phyloP scores from a whole-genome alignment of 2,329 filamentous ascomycete species.

The Diaporthe sp. region DNA sequence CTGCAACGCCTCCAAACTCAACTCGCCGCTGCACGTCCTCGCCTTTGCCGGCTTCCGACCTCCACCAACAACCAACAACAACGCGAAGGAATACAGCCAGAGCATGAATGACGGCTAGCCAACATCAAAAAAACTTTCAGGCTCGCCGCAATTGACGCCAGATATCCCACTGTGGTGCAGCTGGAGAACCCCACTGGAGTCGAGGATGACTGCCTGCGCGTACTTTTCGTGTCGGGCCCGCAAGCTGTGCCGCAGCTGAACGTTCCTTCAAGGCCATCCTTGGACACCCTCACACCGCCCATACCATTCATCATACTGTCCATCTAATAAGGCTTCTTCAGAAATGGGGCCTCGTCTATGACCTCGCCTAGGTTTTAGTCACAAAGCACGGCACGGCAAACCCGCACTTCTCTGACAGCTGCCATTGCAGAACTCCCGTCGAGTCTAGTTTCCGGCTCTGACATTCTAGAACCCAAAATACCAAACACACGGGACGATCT shows the following conservation, averaged over 20 bases:
- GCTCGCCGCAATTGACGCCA: slow-evolving; percentile 18
- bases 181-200: background rate
- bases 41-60: slow-evolving; percentile 11
- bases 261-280: slow-evolving; percentile 20
- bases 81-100: background rate
- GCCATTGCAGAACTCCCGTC: slow-evolving; percentile 16
- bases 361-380: background rate
- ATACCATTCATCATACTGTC: background rate
- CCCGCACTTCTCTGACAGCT: slow-evolving; percentile 4
- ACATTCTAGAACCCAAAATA: slow-evolving; percentile 26
- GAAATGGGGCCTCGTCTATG: background rate
- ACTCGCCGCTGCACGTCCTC: slow-evolving; percentile 4
- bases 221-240: slow-evolving; percentile 13
- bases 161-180: slow-evolving; percentile 10
- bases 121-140: background rate
- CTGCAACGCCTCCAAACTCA: background rate
- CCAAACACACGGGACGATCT: slow-evolving; percentile 31
- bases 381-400: background rate
- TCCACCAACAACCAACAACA: background rate
- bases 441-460: slow-evolving; percentile 17
- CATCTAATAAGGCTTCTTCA: background rate
- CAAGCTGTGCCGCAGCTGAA: slow-evolving; percentile 26
- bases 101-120: background rate
- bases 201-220: background rate
- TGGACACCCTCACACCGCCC: slow-evolving; percentile 23